Percentiles rank a stretch among this genome's conserved stretches.
phyloP scores from a whole-genome alignment of 2,329 filamentous ascomycete species.

The Clathrospora elynae region DNA sequence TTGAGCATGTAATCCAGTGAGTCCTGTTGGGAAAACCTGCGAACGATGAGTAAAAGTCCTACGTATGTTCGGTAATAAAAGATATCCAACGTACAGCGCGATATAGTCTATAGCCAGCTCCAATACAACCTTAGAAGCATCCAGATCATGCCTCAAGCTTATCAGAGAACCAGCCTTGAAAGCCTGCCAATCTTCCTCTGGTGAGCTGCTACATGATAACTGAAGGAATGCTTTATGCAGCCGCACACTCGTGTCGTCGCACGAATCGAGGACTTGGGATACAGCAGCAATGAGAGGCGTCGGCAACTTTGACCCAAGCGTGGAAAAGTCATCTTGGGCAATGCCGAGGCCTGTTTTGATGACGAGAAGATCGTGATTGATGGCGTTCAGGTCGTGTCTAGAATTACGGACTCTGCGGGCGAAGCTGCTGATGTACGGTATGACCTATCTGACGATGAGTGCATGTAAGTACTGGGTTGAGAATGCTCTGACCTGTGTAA shows the following conservation, averaged over 20 bases:
- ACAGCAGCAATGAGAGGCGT: constrained; percentile 32
- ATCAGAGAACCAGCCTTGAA: constrained; percentile 25
- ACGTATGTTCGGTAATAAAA: neutral
- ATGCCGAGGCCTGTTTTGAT: constrained; percentile 41
- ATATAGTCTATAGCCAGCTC: constrained; percentile 40
- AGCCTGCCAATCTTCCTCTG: constrained; percentile 29
- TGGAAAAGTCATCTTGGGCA: constrained; percentile 41
- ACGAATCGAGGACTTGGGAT: constrained; percentile 39
- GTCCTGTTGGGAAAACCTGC: constrained; percentile 28
- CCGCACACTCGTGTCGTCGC: constrained; percentile 32
- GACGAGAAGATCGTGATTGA: constrained; percentile 40
- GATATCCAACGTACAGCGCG: constrained; percentile 27
- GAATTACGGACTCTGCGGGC: constrained; percentile 41
- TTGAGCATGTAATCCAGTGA: constrained; percentile 27
- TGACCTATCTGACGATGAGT: constrained; percentile 31
- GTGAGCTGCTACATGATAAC: constrained; percentile 30
- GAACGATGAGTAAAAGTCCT: constrained; percentile 8
- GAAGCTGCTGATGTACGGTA: constrained; percentile 37
- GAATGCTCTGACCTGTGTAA: constrained; percentile 33
- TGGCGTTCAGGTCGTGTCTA: constrained; percentile 40
- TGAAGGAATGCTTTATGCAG: constrained; percentile 39
- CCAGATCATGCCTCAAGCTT: constrained; percentile 31
- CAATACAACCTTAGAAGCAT: constrained; percentile 33
- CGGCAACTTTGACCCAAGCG: constrained; percentile 23
- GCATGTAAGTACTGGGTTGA: constrained; percentile 8